Evolutionary conservation across 345 rosid species (phyloP).

Genomic region (Syzygium aqueum): DNA sequence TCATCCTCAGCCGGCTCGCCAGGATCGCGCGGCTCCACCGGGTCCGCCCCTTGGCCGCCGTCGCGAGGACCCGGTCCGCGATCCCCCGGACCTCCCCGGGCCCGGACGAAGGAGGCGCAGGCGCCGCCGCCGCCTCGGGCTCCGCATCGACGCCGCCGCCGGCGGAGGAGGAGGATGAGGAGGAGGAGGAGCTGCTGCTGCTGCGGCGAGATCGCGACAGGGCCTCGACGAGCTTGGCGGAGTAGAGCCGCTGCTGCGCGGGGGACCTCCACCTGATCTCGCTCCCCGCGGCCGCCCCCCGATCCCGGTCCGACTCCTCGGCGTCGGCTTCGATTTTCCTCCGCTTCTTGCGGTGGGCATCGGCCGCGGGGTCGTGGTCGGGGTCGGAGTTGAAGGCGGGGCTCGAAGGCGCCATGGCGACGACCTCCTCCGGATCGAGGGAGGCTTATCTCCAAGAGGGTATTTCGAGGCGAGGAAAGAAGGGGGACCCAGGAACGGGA

Average conservation of each 20-base stretch:
- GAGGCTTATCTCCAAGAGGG: not conserved
- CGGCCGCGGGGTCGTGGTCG: not conserved
- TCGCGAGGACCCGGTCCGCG: conserved; percentile 49
- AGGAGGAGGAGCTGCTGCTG: too few species aligned
- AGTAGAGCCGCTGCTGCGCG: conserved; percentile 54
- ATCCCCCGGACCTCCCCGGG: conserved; percentile 28
- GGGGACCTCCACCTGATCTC: conserved; percentile 41
- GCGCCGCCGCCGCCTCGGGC: not conserved
- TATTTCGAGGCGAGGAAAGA: not conserved
- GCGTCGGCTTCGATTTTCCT: not conserved
- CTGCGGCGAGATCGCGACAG: conserved; percentile 31
- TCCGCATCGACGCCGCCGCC: not conserved
- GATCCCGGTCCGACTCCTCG: not conserved
- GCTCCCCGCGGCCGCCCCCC: not conserved
- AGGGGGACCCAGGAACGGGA: not conserved
- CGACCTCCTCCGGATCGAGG: not conserved
- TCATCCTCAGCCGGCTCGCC: conserved; percentile 21
- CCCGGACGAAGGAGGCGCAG: not conserved
- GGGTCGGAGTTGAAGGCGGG: not conserved
- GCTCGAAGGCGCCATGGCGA: not conserved
- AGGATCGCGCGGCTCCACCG: conserved; percentile 77
- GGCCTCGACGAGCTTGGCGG: conserved; percentile 55
- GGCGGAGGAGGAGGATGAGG: not conserved
- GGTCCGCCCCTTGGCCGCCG: conserved; percentile 45
- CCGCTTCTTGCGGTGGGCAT: not conserved